phyloP scores from a whole-genome alignment of 768 basidiomycete species.

The Tephrocybe sp. region DNA sequence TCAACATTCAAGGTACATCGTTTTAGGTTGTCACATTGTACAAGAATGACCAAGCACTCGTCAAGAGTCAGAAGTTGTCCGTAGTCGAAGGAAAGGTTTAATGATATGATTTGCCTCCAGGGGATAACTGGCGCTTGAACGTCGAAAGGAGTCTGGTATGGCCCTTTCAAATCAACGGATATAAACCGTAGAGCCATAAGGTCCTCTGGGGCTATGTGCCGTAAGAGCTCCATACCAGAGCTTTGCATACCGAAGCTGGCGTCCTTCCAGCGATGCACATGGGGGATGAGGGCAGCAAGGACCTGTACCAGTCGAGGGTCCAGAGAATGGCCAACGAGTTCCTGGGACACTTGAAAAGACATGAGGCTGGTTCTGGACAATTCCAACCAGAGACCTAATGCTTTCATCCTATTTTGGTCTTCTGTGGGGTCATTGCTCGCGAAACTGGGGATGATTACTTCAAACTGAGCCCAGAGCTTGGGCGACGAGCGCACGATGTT shows the following conservation, averaged over 20 bases:
- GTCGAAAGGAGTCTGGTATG: slow-evolving; percentile 23
- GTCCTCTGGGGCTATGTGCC: slow-evolving; percentile 18
- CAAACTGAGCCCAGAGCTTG: slow-evolving; percentile 48
- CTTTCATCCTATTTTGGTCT: slow-evolving; percentile 19
- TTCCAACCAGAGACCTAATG: slow-evolving; percentile 35
- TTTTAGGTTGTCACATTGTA: slow-evolving; percentile 28
- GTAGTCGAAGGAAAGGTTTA: slow-evolving; percentile 37
- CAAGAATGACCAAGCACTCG: slow-evolving; percentile 33
- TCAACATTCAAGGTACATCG: slow-evolving; percentile 32
- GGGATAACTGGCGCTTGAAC: slow-evolving; percentile 28
- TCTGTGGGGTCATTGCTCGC: slow-evolving; percentile 9
- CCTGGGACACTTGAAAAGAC: slow-evolving; percentile 29
- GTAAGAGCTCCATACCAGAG: slow-evolving; percentile 24
- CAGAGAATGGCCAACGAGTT: slow-evolving; percentile 15
- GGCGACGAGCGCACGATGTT: slow-evolving; percentile 37
- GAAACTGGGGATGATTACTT: slow-evolving; percentile 28
- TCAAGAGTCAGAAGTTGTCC: slow-evolving; percentile 34
- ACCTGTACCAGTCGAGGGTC: slow-evolving; percentile 26
- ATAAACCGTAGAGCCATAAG: slow-evolving; percentile 32
- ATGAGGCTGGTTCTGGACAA: slow-evolving; percentile 35
- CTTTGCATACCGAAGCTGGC: slow-evolving; percentile 34
- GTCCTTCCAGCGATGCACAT: slow-evolving; percentile 37
- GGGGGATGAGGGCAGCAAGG: slow-evolving; percentile 28
- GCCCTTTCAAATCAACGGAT: slow-evolving; percentile 28
- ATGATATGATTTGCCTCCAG: slow-evolving; percentile 38